Conservation (phyloP, 2,329 filamentous ascomycete genomes). For the Penicillium sp. region DNA sequence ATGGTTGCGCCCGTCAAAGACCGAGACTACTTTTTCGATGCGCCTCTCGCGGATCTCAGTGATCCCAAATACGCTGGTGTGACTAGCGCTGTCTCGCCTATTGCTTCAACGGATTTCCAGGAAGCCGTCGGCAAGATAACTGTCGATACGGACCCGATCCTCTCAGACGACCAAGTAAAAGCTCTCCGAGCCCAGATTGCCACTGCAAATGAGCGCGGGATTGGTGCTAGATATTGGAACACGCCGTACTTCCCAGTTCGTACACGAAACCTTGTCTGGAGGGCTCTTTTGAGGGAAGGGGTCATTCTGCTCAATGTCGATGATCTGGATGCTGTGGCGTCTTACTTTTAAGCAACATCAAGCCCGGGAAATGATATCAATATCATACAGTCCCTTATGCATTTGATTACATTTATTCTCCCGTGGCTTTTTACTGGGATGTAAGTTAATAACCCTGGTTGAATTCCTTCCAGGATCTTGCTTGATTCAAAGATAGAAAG, state of each 20-base stretch:
- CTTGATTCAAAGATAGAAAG: neutral
- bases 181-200: slow-evolving; percentile 52
- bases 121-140: slow-evolving; percentile 38
- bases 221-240: slow-evolving; percentile 62
- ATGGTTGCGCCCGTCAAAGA: slow-evolving; percentile 46
- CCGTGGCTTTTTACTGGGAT: neutral
- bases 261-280: slow-evolving; percentile 59
- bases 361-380: neutral
- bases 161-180: slow-evolving; percentile 44
- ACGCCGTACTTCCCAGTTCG: slow-evolving; percentile 58
- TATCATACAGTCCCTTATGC: neutral
- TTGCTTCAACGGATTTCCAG: slow-evolving; percentile 53
- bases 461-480: neutral
- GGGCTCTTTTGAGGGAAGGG: slow-evolving; percentile 54
- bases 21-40: slow-evolving; percentile 61
- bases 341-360: slow-evolving; percentile 23
- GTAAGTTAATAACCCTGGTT: neutral
- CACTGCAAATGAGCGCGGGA: slow-evolving; percentile 55
- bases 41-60: slow-evolving; percentile 47
- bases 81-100: slow-evolving; percentile 49
- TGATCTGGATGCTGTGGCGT: slow-evolving; percentile 55
- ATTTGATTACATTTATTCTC: neutral
- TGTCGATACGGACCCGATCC: slow-evolving; percentile 34
- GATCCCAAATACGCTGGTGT: slow-evolving; percentile 43
- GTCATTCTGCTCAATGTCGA: slow-evolving; percentile 64